These are phyloP conservation scores for Lolium perenne DNA, from an alignment of 176 grass and related monocot species.

Conservation along the genomic window DNA sequence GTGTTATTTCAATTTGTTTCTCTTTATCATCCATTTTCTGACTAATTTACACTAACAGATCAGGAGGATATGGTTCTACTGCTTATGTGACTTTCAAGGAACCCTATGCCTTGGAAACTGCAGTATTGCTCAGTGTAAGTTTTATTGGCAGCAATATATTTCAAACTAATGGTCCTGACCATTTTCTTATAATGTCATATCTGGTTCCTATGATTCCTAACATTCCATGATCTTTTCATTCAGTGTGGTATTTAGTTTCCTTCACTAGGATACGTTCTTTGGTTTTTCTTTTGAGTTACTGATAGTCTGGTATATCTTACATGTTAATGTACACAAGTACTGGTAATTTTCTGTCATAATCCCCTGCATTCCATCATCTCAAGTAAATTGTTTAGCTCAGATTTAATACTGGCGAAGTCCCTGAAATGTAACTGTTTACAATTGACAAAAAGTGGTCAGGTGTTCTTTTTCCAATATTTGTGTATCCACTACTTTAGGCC, in stretches of 20 bases:
- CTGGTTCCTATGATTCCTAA: background rate
- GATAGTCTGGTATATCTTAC: background rate
- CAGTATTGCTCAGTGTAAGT: constrained; percentile 90
- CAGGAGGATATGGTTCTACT: constrained; percentile 81
- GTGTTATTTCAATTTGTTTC: background rate
- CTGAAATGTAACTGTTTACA: constrained; percentile 16
- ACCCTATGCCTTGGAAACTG: constrained; percentile 89
- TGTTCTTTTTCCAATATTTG: background rate
- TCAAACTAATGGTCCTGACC: background rate
- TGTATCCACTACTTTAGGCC: background rate
- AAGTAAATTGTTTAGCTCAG: background rate
- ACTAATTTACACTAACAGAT: constrained; percentile 51
- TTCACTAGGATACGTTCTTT: background rate
- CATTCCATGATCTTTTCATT: background rate
- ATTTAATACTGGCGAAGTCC: background rate
- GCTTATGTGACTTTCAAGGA: constrained; percentile 98
- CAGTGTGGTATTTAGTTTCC: background rate
- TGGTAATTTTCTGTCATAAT: background rate
- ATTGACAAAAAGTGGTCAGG: background rate
- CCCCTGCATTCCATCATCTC: background rate
- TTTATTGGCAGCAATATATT: constrained; percentile 23
- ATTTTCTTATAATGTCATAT: constrained; percentile 10
- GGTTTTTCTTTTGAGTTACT: background rate
- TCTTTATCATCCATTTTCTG: constrained; percentile 36
- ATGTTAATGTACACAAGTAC: constrained; percentile 25